phyloP scores from a whole-genome alignment of 2,329 filamentous ascomycete species.

The Orbilia brochopaga region DNA sequence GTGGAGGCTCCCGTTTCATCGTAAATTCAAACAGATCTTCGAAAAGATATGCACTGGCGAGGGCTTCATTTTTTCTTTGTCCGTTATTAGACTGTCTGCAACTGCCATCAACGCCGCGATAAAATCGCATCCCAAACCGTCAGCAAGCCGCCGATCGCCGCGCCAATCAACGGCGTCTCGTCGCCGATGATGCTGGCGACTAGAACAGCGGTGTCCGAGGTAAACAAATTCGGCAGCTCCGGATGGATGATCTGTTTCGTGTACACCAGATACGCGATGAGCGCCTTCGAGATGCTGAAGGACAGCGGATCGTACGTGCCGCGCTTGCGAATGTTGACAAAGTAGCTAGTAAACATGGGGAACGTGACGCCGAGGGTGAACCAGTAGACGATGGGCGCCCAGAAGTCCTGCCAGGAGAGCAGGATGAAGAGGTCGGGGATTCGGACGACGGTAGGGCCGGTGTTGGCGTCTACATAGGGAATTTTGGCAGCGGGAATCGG shows the following conservation, averaged over 20 bases:
- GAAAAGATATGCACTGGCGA: too few relatives aligned
- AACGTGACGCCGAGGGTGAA: constrained; percentile 44
- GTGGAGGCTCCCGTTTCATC: constrained; percentile 20
- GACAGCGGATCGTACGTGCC: constrained; percentile 72
- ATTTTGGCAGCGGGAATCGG: constrained; percentile 23
- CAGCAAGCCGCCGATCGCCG: constrained; percentile 70
- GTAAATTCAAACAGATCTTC: constrained; percentile 4
- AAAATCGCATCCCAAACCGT: constrained; percentile 77
- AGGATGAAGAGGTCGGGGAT: constrained; percentile 43
- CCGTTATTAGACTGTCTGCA: background rate
- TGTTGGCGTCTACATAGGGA: constrained; percentile 28
- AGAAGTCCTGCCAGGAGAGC: constrained; percentile 36
- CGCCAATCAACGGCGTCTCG: constrained; percentile 71
- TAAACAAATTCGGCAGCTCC: constrained; percentile 66
- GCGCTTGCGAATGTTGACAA: constrained; percentile 44
- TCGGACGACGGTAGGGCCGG: constrained; percentile 38
- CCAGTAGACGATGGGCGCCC: constrained; percentile 46
- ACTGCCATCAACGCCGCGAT: constrained; percentile 13
- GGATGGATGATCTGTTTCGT: constrained; percentile 66
- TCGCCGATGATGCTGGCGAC: constrained; percentile 73
- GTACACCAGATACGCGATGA: constrained; percentile 82
- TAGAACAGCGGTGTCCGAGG: constrained; percentile 66
- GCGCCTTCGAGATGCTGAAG: constrained; percentile 86
- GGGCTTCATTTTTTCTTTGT: constrained; percentile 11
- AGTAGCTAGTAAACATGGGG: constrained; percentile 42